phyloP scores from a whole-genome alignment of 2,329 filamentous ascomycete species.

The Cercospora sp. region DNA sequence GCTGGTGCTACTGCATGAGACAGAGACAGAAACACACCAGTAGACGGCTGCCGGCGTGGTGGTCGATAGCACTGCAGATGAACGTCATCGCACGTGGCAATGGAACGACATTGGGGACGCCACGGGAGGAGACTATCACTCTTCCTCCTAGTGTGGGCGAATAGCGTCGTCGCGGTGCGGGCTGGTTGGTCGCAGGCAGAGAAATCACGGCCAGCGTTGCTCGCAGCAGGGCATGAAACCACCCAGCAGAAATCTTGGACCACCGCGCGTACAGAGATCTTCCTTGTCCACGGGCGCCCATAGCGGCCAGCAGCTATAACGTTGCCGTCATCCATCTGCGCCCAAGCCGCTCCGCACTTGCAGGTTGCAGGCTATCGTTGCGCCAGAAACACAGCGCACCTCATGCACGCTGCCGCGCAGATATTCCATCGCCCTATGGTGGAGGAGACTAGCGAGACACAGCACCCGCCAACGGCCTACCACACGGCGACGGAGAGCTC shows the following conservation, averaged over 20 bases:
- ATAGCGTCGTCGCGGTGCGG: neutral
- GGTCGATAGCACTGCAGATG: neutral
- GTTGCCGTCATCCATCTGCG: constrained; percentile 4
- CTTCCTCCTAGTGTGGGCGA: neutral
- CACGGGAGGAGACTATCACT: neutral
- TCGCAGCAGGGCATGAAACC: neutral
- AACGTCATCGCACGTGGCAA: neutral
- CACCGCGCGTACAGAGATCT: neutral
- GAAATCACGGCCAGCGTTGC: neutral
- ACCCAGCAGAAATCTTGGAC: neutral
- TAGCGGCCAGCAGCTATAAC: constrained; percentile 6
- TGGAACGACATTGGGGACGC: neutral
- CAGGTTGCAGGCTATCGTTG: neutral
- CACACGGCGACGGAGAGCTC: constrained; percentile 5
- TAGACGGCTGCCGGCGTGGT: neutral
- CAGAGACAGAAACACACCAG: neutral
- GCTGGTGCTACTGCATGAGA: neutral
- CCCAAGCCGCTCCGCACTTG: neutral
- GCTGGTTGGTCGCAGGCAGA: neutral
- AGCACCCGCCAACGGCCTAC: neutral
- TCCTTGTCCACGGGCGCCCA: constrained; percentile 1
- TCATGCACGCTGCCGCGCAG: neutral
- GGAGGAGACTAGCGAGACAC: constrained; percentile 5
- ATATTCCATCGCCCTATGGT: neutral
- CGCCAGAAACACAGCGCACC: neutral